phyloP scores from a whole-genome alignment of 2,329 filamentous ascomycete species.

The Onygenales sp. region DNA sequence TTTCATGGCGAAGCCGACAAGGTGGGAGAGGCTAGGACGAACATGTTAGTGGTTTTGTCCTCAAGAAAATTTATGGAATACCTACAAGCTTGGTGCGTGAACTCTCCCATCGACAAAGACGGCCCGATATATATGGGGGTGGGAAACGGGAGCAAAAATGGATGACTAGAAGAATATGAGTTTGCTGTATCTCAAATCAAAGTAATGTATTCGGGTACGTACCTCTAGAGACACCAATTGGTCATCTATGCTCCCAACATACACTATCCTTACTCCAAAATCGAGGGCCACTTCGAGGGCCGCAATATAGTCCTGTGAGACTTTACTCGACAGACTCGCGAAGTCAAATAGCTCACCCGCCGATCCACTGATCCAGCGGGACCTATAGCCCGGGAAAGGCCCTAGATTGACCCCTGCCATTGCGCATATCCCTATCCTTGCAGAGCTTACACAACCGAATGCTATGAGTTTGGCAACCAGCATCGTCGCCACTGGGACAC shows the following conservation, averaged over 20 bases:
- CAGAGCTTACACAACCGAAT: constrained; percentile 68
- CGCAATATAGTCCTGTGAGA: constrained; percentile 71
- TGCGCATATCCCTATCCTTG: constrained; percentile 75
- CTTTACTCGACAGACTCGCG: constrained; percentile 66
- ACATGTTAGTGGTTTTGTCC: not conserved
- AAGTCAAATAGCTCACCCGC: constrained; percentile 96
- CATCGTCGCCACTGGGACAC: constrained; percentile 88
- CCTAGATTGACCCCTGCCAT: constrained; percentile 90
- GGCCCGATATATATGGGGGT: constrained; percentile 91
- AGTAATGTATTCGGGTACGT: constrained; percentile 8
- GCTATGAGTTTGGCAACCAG: constrained; percentile 86
- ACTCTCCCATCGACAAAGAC: constrained; percentile 91
- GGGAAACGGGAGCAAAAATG: constrained; percentile 71
- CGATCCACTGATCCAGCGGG: constrained; percentile 76
- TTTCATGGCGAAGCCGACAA: constrained; percentile 88
- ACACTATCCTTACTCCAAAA: constrained; percentile 74
- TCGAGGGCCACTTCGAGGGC: constrained; percentile 65
- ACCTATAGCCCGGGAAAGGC: constrained; percentile 86
- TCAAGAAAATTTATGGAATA: not conserved
- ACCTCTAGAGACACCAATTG: constrained; percentile 90
- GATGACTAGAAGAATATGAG: constrained; percentile 50
- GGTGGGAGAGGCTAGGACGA: constrained; percentile 58
- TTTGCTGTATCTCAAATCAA: not conserved
- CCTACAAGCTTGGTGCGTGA: constrained; percentile 80
- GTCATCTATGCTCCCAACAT: constrained; percentile 91